Base-by-base conservation (phyloP, 805 yeast species). In the Saturnispora hagleri region DNA sequence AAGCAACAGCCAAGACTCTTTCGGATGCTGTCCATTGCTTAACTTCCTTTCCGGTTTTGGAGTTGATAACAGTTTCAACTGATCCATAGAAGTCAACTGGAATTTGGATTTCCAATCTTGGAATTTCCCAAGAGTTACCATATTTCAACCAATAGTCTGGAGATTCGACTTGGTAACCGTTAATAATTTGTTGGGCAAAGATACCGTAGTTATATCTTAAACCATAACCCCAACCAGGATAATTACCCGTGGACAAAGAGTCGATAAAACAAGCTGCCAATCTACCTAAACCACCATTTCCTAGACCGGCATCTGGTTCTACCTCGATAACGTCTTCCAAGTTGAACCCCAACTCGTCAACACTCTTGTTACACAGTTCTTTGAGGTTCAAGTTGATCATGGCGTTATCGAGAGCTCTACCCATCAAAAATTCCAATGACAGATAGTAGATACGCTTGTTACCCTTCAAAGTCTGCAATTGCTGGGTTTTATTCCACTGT, bases 191-290 rank as follows among this genome's bases (percentile, higher is more conserved):
- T 71, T 89, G 97, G 58, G 89, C 80, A 70, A 89, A 89, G 60
- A 89, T 89, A 67, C 97, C 97, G 65, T 90, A 89, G 69, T 89
- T 89, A 71, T 89, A 89, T 65, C 95, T 84, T 59, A 89, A 73
- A 54, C 97, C 97, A 67, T 89, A 89, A 57, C 97, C 97, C 97
- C 97, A 89, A 48, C 95, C 96, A 17, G 95, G 89, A 67, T 86
- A 87, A 67, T 86, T 82, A 58, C 86, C 84, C 4, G 95, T 82
- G 35, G 93, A 80, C 65, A 89, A 72, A 1, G 96, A 88, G 70
- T 90, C 97, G 46, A 89, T 80, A 65, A 89, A 89, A 69, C 97
- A 90, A 20, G 97, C 96, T 22, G 97, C 97, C 63, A 89, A 74
- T 65, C 97, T 80, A 56, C 97, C 97, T 52, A 89, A 73, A 57